These are phyloP conservation scores for Aspergillus ustus DNA, from an alignment of 2,329 filamentous ascomycete species.

Conservation along the genomic window DNA sequence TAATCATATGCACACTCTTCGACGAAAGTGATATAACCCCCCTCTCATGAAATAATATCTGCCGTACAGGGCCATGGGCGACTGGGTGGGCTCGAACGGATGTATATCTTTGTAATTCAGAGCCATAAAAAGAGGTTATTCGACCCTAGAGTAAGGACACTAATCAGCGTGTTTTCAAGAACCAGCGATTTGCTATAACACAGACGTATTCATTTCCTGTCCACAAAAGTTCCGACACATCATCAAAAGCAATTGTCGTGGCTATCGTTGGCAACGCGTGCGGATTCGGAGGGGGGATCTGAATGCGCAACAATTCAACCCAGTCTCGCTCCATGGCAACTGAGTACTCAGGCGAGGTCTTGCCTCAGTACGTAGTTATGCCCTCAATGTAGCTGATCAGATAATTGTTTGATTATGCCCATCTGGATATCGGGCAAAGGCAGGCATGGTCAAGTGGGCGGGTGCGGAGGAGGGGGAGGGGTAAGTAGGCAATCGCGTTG, in stretches of 20 bases:
- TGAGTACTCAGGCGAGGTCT: constrained; percentile 16
- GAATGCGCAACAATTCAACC: constrained; percentile 76
- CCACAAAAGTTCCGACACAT: constrained; percentile 88
- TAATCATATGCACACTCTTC: constrained; percentile 85
- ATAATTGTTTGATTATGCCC: constrained; percentile 32
- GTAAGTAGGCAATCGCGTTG: constrained; percentile 14
- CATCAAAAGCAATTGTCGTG: constrained; percentile 86
- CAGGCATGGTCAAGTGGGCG: constrained; percentile 43
- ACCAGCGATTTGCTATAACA: constrained; percentile 12
- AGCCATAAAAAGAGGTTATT: constrained; percentile 84
- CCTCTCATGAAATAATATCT: constrained; percentile 88
- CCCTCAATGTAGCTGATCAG: constrained; percentile 3
- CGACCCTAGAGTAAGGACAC: constrained; percentile 66
- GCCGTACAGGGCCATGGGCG: constrained; percentile 78
- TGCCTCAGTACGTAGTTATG: not conserved
- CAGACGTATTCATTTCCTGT: constrained; percentile 86
- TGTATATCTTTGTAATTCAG: constrained; percentile 85
- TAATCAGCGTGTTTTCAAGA: constrained; percentile 4
- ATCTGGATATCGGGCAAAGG: constrained; percentile 36
- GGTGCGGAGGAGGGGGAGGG: constrained; percentile 41
- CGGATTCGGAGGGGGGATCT: constrained; percentile 75
- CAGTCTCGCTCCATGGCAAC: constrained; percentile 53
- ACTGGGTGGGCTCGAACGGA: constrained; percentile 80
- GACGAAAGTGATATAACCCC: constrained; percentile 85
- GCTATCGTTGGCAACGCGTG: constrained; percentile 72